Percentiles rank a stretch among this genome's conserved stretches.
These are phyloP conservation scores for Tulasnella calospora DNA, from an alignment of 768 basidiomycete genomes.

Conservation along the genomic window DNA sequence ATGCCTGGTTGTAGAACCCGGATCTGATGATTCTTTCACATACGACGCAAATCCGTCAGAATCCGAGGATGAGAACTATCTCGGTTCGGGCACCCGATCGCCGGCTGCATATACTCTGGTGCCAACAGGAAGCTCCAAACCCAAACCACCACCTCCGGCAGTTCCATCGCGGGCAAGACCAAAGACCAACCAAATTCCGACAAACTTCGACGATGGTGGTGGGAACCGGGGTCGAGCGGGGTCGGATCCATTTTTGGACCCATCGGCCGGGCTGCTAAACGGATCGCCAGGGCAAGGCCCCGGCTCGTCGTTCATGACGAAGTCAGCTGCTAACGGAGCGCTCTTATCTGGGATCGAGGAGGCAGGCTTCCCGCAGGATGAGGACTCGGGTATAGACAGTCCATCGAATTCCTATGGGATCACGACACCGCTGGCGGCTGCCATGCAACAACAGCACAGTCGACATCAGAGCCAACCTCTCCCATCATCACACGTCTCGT, in stretches of 20 bases:
- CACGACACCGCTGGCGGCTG: not conserved
- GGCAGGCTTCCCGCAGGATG: not conserved
- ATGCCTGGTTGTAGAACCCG: slow-evolving; percentile 30
- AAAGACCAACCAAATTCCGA: not conserved
- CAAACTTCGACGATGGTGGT: not conserved
- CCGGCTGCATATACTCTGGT: not conserved
- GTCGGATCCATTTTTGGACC: slow-evolving; percentile 24
- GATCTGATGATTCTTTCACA: not conserved
- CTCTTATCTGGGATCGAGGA: slow-evolving; percentile 14
- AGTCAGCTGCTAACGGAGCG: not conserved
- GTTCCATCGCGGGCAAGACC: slow-evolving; percentile 15
- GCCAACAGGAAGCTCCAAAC: not conserved
- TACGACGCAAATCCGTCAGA: slow-evolving; percentile 6
- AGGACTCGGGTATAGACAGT: not conserved
- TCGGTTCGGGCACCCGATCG: not conserved
- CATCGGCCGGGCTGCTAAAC: not conserved
- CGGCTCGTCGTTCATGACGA: slow-evolving; percentile 6
- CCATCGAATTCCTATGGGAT: not conserved
- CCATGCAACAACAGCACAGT: slow-evolving; percentile 11
- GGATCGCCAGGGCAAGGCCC: not conserved
- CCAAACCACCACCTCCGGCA: slow-evolving; percentile 12
- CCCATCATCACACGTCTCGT: not conserved
- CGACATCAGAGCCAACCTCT: slow-evolving; percentile 23
- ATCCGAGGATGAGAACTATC: slow-evolving; percentile 13
- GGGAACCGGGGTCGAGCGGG: slow-evolving; percentile 9